A percentile compares a stretch with the other conserved stretches of the same genome.
phyloP scores from a whole-genome alignment of 352 stramenopile genomes.

The Phytophthora citricola region DNA sequence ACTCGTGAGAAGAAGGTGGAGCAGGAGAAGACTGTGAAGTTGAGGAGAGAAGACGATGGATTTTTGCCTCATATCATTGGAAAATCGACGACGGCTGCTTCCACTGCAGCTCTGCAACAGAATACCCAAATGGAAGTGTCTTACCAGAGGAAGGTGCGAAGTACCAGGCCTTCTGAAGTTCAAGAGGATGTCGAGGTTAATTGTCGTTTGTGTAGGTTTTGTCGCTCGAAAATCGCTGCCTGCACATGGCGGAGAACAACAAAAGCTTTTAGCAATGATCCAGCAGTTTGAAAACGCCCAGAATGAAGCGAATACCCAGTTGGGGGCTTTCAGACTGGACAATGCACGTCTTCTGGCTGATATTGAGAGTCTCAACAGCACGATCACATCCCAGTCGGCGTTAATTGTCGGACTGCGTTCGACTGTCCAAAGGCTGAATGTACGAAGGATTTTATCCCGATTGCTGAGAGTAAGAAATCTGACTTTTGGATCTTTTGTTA shows the following conservation, averaged over 20 bases:
- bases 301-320: conserved; percentile 42
- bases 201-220: conserved; percentile 42
- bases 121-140: conserved; percentile 73
- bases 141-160: conserved; percentile 66
- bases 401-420: conserved; percentile 66
- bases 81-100: conserved; percentile 20
- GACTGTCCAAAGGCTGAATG: conserved; percentile 56
- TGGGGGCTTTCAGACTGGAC: conserved; percentile 46
- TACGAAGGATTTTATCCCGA: conserved; percentile 20
- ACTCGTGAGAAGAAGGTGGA: conserved; percentile 51
- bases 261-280: conserved; percentile 74
- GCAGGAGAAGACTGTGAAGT: conserved; percentile 49
- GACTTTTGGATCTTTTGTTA: conserved; percentile 1
- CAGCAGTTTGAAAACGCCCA: conserved; percentile 66
- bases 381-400: conserved; percentile 60
- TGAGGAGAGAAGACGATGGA: conserved; percentile 32
- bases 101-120: conserved; percentile 59
- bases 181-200: not conserved
- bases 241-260: conserved; percentile 72
- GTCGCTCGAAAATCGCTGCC: conserved; percentile 63
- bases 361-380: conserved; percentile 54
- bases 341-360: conserved; percentile 48
- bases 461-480: not conserved
- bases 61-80: conserved; percentile 57
- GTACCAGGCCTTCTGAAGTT: not conserved